Base-by-base conservation (phyloP, 768 basidiomycete genomes). In the Pholiota microspora region DNA sequence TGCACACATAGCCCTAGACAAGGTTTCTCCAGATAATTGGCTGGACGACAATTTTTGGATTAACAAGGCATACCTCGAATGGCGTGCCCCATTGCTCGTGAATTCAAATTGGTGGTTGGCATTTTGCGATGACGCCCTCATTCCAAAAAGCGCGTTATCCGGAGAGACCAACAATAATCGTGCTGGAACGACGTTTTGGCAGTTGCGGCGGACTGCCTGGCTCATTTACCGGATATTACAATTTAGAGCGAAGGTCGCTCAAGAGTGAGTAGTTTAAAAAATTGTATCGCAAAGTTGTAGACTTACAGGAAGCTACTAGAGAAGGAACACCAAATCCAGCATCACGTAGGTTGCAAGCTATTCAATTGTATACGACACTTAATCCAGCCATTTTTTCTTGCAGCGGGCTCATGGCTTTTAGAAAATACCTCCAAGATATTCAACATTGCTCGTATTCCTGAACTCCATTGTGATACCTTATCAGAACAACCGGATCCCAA, bases 41-140 rank as follows among this genome's bases (percentile, higher is more conserved):
- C 80, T 98, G 9, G 83, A 95, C 59, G 94, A 98, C 67, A 93
- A 90, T 53, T 86, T 96, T 60, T 98, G 95, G 96, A 72, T 84
- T 54, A 84, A 88, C 62, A 88, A 88, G 62, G 85, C 92, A 1
- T 98, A 98, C 68, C 84, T 89, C 46, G 88, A 91, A 70, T 92
- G 87, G 85, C 81, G 95, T 28, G 82, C 83, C 0, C 94, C 95
- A 0, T 73, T 98, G 9, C 76, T 90, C 52, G 72, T 98, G 60
- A 88, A 98, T 68, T 95, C 94, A 2, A 98, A 97, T 65, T 98
- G 94, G 94, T 98, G 95, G 95, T 75, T 97, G 21, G 77, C 92
- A 2, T 89, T 94, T 66, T 74, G 78, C 38, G 85, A 95, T 57
- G 94, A 97, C 69, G 64, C 77, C 2, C 73, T 64, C 16, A 77